Base-by-base conservation (phyloP, 164 flowering plant species). In the Magnolia kwangsiensis region DNA sequence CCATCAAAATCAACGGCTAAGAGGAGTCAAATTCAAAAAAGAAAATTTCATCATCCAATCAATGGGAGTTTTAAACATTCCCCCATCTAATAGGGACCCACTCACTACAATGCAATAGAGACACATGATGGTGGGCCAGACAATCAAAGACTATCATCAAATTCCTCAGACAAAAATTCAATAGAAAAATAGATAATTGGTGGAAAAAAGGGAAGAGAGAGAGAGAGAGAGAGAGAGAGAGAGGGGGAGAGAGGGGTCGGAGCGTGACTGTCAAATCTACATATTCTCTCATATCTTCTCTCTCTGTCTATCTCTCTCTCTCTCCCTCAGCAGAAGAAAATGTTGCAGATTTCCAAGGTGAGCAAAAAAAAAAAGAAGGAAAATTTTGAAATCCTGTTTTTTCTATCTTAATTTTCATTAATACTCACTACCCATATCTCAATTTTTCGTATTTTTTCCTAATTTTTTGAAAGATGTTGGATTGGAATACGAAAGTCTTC, bases 291-390 rank as follows among this genome's bases (percentile, higher is more conserved):
- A 64, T 29, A 20, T 20, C 74, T 20, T 69, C 70, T 49, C 16
- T 75, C 64, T 63, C 66, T 73, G 72, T 68, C 63, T 67, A 18
- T 51, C 14, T 58, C 29, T 24, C 61, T 19, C 64, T 63, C 70
- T 66, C 70, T 66, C 63, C 64, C 70, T 71, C n/a, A 16, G 71
- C 69, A 49, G 68, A 77, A 74, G 80, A 80, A 77, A 81, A 83
- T 85, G 84, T 75, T 76, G 77, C 86, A 76, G 85, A 82, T 87
- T 81, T 82, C 82, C 84, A 79, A 88, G 93, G 91, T 88, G 81
- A 73, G 81, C 63, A 16, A 63, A 27, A n/a, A 11, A 11, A 49
- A n/a, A 55, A 50, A 9, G 55, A 63, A 27, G 4, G 61, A 11
- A 11, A 55, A 37, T 0, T 37, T 55, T 1, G 10, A 55, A 16